Evolutionary conservation across 2,329 filamentous ascomycete genomes (phyloP).

Genomic region (Cytospora piceae): DNA sequence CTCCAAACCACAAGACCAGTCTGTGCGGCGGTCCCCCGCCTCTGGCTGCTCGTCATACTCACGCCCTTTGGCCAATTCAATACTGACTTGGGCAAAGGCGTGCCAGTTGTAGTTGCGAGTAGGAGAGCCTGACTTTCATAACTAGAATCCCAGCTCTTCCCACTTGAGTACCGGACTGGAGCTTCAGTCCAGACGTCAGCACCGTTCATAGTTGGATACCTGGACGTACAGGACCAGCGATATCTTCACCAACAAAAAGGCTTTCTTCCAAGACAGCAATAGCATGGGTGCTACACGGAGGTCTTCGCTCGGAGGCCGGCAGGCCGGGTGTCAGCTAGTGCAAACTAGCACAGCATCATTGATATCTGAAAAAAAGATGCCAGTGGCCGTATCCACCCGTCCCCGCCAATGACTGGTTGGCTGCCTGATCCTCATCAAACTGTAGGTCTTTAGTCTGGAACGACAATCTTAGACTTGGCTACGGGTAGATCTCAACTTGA

Average conservation of each 20-base stretch:
- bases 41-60: neutral
- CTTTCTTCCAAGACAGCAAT: neutral
- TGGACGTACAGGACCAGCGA: neutral
- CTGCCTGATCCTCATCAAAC: neutral
- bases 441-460: neutral
- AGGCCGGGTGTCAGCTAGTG: neutral
- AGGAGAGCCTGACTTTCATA: neutral
- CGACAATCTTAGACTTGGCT: neutral
- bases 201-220: neutral
- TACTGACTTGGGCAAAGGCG: neutral
- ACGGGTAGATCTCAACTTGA: neutral
- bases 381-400: neutral
- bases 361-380: neutral
- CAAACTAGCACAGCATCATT: too few relatives aligned
- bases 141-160: neutral
- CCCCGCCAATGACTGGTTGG: neutral
- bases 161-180: neutral
- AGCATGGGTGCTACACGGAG: neutral
- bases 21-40: neutral
- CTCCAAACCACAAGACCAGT: neutral
- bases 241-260: neutral
- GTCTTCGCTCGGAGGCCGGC: neutral
- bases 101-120: neutral
- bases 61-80: neutral
- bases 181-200: too few relatives aligned